Conservation (phyloP, 495 filamentous ascomycete genomes). For the Penicillium alfredii region DNA sequence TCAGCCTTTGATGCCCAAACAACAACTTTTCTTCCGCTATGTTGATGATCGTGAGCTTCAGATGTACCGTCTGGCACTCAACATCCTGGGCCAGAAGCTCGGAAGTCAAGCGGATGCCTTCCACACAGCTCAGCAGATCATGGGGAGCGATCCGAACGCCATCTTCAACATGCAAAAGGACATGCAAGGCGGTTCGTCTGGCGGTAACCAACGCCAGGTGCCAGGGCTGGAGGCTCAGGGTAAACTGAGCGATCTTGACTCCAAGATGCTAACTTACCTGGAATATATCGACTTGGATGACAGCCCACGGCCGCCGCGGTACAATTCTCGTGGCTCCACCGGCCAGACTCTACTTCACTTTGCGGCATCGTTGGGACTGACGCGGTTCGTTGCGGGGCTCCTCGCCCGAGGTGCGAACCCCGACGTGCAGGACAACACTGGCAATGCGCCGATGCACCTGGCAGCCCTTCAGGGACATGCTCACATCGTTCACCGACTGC, state of each 20-base stretch:
- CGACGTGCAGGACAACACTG: constrained; percentile 68
- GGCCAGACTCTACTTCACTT: constrained; percentile 82
- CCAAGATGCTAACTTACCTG: constrained; percentile 63
- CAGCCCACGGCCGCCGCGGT: constrained; percentile 56
- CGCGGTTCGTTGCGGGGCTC: constrained; percentile 72
- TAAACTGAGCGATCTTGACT: constrained; percentile 56
- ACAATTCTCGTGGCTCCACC: constrained; percentile 56
- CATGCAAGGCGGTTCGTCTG: constrained; percentile 36
- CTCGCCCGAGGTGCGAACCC: constrained; percentile 74
- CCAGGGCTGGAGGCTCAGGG: constrained; percentile 38
- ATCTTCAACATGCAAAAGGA: constrained; percentile 41
- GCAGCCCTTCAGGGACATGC: constrained; percentile 71
- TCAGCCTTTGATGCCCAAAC: constrained; percentile 46
- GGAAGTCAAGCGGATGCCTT: constrained; percentile 46
- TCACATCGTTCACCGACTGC: constrained; percentile 69
- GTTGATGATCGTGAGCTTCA: constrained; percentile 72
- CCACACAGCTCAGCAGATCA: constrained; percentile 45
- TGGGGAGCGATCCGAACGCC: constrained; percentile 42
- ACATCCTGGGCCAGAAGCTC: constrained; percentile 43
- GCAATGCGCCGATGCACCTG: constrained; percentile 79
- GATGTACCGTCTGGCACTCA: constrained; percentile 45
- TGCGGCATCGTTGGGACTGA: constrained; percentile 68
- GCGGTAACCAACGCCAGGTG: constrained; percentile 40
- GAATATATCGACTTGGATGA: constrained; percentile 75
- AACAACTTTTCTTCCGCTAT: constrained; percentile 67